Evolutionary conservation across 2,329 filamentous ascomycete species (phyloP).

Genomic region (Calonectria henricotiae): DNA sequence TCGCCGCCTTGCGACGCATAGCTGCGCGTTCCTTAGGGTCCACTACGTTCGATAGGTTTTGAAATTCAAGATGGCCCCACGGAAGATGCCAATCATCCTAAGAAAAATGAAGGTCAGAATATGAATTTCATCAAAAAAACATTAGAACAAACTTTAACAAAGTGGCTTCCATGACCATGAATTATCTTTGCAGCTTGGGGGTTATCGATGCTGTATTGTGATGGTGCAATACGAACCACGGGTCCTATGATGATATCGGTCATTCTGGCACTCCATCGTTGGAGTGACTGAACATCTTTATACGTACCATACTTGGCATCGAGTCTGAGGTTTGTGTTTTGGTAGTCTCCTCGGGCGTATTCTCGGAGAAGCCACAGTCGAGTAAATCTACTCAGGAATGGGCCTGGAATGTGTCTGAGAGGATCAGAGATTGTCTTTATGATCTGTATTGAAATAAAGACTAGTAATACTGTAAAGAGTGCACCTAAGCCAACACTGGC

Average conservation of each 20-base stretch:
- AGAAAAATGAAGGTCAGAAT: background rate
- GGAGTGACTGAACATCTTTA: too few relatives aligned
- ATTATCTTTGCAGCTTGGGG: background rate
- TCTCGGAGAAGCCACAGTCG: constrained; percentile 9
- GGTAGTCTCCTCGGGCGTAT: constrained; percentile 1
- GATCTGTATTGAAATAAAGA: background rate
- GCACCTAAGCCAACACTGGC: background rate
- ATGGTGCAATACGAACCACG: background rate
- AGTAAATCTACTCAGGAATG: constrained; percentile 3
- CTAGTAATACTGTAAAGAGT: background rate
- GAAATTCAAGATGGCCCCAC: background rate
- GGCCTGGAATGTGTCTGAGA: constrained; percentile 8
- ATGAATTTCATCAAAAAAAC: background rate
- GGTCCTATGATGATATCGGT: background rate
- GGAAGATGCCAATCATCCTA: background rate
- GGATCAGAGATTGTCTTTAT: constrained; percentile 3
- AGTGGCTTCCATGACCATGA: constrained; percentile 7
- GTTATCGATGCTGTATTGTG: constrained; percentile 4
- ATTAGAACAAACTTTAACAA: background rate
- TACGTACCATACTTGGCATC: background rate
- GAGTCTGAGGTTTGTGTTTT: background rate
- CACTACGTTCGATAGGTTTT: background rate
- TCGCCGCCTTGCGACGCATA: constrained; percentile 7
- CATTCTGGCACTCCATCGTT: background rate
- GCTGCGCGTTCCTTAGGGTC: constrained; percentile 1